phyloP scores from a whole-genome alignment of 306 rosid species.

The Cucurbita ficifolia region DNA sequence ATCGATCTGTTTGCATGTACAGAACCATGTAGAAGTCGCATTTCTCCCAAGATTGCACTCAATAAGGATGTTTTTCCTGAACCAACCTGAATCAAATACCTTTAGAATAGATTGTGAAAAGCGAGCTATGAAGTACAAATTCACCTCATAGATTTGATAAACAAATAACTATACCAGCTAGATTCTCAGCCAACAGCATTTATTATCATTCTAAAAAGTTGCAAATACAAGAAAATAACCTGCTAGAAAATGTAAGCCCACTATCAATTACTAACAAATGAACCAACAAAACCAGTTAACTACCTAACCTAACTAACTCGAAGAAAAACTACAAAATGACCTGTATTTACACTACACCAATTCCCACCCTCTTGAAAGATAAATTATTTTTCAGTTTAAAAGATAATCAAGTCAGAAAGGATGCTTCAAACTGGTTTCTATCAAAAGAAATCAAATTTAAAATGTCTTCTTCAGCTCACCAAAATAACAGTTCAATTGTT shows the following conservation, averaged over 20 bases:
- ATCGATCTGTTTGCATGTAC: slow-evolving; percentile 40
- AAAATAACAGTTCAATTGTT: neutral
- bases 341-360: neutral
- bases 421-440: neutral
- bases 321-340: neutral
- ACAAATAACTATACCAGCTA: neutral
- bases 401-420: neutral
- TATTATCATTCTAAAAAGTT: neutral
- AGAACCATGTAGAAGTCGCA: slow-evolving; percentile 49
- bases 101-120: neutral
- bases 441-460: neutral
- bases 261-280: neutral
- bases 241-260: neutral
- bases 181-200: neutral
- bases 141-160: neutral
- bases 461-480: neutral
- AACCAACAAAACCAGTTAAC: neutral
- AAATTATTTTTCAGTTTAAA: neutral
- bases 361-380: neutral
- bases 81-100: slow-evolving; percentile 55
- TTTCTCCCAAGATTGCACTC: slow-evolving; percentile 70
- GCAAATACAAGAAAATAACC: neutral
- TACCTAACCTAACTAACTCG: neutral
- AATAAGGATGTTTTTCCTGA: slow-evolving; percentile 86
- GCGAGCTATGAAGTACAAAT: neutral